Percentiles rank a stretch among this genome's conserved stretches.
Conservation (phyloP, 2,329 filamentous ascomycete genomes). For the Aureobasidium sp. region DNA sequence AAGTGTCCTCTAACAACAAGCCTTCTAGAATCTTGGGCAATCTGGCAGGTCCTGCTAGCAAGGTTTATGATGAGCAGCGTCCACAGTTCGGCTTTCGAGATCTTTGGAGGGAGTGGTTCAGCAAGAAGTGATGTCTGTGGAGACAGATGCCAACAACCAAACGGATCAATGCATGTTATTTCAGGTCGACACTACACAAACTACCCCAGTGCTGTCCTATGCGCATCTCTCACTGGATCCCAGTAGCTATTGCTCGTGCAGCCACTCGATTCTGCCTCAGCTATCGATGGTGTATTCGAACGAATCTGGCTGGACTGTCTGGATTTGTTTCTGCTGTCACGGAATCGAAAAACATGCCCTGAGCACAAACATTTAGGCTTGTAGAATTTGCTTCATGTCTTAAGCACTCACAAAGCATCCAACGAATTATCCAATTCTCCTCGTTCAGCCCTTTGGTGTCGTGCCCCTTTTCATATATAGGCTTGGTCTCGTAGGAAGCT, state of each 20-base stretch:
- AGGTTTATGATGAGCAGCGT: conserved; percentile 66
- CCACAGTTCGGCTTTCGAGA: conserved; percentile 80
- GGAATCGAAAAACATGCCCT: conserved; percentile 44
- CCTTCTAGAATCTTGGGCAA: conserved; percentile 54
- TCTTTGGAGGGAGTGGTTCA: conserved; percentile 79
- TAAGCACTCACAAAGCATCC: conserved; percentile 37
- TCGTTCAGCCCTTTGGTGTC: conserved; percentile 36
- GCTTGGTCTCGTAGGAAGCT: conserved; percentile 34
- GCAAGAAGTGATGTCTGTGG: no score
- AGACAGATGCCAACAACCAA: no score
- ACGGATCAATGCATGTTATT: no score
- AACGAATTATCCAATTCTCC: conserved; percentile 46
- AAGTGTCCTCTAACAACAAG: conserved; percentile 38
- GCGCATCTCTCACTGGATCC: conserved; percentile 26
- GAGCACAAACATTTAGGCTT: not conserved
- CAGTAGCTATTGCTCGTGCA: conserved; percentile 23
- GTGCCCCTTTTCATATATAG: conserved; percentile 37
- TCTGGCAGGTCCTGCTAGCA: conserved; percentile 50
- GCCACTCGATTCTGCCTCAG: not conserved
- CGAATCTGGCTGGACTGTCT: not conserved
- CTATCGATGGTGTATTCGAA: not conserved
- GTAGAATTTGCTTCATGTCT: not conserved
- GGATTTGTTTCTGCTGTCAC: conserved; percentile 31
- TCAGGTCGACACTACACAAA: no score
- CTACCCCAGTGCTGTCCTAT: conserved; percentile 3